Evolutionary conservation across 805 yeast genomes (phyloP).

Genomic region (Ogataea trehalophila): DNA sequence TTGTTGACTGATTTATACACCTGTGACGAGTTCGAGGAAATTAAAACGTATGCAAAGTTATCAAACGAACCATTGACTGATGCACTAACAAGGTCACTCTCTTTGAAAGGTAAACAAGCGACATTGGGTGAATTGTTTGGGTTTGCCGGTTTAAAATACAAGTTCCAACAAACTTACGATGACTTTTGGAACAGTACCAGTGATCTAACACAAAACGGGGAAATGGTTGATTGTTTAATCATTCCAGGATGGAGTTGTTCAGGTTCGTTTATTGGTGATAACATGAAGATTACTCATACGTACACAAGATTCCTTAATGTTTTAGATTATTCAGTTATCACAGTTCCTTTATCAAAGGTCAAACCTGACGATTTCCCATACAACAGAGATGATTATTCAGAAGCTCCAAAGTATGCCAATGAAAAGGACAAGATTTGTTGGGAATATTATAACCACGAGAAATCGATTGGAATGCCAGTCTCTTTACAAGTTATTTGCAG

Average conservation of each 20-base stretch:
- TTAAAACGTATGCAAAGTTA: slow-evolving; percentile 18
- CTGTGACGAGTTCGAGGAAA: slow-evolving; percentile 24
- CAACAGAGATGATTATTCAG: slow-evolving; percentile 14
- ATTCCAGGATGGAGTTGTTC: slow-evolving; percentile 42
- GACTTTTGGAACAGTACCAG: slow-evolving; percentile 33
- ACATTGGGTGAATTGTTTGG: slow-evolving; percentile 35
- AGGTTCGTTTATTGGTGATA: slow-evolving; percentile 39
- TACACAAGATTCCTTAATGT: slow-evolving; percentile 55
- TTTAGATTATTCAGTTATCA: slow-evolving; percentile 44
- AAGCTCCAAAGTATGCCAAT: slow-evolving; percentile 13
- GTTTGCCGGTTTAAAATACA: slow-evolving; percentile 31
- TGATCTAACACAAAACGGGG: slow-evolving; percentile 30
- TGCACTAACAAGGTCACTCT: slow-evolving; percentile 14
- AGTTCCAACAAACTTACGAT: slow-evolving; percentile 34
- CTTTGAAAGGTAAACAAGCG: slow-evolving; percentile 15
- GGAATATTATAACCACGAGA: slow-evolving; percentile 42
- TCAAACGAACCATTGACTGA: slow-evolving; percentile 29
- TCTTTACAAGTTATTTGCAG: slow-evolving; percentile 50
- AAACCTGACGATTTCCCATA: slow-evolving; percentile 33
- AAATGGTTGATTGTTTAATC: slow-evolving; percentile 44
- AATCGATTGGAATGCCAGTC: slow-evolving; percentile 49
- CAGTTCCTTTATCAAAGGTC: slow-evolving; percentile 41
- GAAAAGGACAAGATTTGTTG: slow-evolving; percentile 33
- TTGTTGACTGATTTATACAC: slow-evolving; percentile 22
- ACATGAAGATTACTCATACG: slow-evolving; percentile 35